phyloP scores from a whole-genome alignment of 176 grass and related monocot species.

The Musa troglodytarum region DNA sequence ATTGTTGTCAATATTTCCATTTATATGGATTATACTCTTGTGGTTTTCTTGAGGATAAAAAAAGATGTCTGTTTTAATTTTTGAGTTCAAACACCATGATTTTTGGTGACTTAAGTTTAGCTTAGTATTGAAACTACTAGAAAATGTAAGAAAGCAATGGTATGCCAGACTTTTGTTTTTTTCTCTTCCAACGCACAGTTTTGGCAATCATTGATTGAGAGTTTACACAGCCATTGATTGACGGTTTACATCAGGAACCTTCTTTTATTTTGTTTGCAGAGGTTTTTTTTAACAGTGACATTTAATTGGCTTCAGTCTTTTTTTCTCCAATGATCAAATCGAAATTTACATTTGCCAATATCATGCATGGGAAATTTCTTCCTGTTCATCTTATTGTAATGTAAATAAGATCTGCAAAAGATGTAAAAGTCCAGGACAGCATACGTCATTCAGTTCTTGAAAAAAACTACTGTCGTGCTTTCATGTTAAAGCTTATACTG shows the following conservation, averaged over 20 bases:
- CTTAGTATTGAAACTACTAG: background rate
- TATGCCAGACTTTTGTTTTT: background rate
- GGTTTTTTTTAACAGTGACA: background rate
- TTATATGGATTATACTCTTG: background rate
- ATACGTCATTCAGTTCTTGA: too few species aligned
- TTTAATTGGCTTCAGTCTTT: background rate
- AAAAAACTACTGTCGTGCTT: too few species aligned
- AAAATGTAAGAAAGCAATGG: background rate
- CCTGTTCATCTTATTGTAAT: too few species aligned
- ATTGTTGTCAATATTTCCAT: background rate
- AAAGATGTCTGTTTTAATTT: background rate
- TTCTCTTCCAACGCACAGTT: background rate
- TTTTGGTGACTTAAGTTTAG: background rate
- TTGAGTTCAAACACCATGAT: background rate
- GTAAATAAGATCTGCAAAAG: too few species aligned
- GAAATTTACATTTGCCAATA: too few species aligned
- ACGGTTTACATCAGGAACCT: background rate
- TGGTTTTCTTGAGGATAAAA: background rate
- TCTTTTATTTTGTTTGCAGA: background rate
- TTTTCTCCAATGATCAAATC: too few species aligned
- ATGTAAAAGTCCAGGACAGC: too few species aligned
- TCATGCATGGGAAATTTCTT: too few species aligned
- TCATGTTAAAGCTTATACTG: background rate
- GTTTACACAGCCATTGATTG: background rate
- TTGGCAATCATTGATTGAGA: background rate